These are phyloP conservation scores for Elaeis oleifera DNA, from an alignment of 202 grass and related monocot genomes.

Conservation along the genomic window DNA sequence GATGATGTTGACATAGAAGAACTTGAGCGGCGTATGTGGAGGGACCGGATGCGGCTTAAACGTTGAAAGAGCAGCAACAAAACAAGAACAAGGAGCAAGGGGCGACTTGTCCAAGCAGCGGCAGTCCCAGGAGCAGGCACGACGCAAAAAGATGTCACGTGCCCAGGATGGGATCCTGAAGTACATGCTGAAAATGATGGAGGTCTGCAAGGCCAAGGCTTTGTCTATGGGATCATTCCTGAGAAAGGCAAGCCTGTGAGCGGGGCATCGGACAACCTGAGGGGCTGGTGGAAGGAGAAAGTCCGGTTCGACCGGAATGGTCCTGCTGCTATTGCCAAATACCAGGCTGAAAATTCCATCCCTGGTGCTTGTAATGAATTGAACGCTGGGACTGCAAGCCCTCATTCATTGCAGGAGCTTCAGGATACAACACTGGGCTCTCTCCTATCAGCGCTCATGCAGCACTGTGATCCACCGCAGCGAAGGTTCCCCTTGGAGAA, in stretches of 20 bases:
- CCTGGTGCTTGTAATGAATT: neutral
- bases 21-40: constrained; percentile 14
- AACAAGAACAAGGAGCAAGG: constrained; percentile 11
- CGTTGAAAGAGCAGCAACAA: constrained; percentile 14
- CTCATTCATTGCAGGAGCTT: constrained; percentile 21
- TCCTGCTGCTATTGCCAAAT: constrained; percentile 1
- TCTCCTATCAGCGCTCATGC: constrained; percentile 20
- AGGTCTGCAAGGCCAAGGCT: constrained; percentile 23
- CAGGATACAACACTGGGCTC: constrained; percentile 19
- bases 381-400: neutral
- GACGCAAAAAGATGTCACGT: constrained; percentile 19
- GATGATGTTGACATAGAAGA: constrained; percentile 14
- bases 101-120: neutral
- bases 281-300: constrained; percentile 20
- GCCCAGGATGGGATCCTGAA: constrained; percentile 17
- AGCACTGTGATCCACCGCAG: constrained; percentile 18
- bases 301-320: constrained; percentile 18
- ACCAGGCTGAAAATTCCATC: constrained; percentile 2
- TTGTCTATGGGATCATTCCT: constrained; percentile 17
- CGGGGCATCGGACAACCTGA: constrained; percentile 15
- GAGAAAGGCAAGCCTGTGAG: constrained; percentile 19
- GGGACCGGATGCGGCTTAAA: constrained; percentile 13
- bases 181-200: constrained; percentile 26
- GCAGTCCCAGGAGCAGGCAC: constrained; percentile 6
- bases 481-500: constrained; percentile 15